Conservation (phyloP, 495 filamentous ascomycete species). For the Aspergillus baeticus region DNA sequence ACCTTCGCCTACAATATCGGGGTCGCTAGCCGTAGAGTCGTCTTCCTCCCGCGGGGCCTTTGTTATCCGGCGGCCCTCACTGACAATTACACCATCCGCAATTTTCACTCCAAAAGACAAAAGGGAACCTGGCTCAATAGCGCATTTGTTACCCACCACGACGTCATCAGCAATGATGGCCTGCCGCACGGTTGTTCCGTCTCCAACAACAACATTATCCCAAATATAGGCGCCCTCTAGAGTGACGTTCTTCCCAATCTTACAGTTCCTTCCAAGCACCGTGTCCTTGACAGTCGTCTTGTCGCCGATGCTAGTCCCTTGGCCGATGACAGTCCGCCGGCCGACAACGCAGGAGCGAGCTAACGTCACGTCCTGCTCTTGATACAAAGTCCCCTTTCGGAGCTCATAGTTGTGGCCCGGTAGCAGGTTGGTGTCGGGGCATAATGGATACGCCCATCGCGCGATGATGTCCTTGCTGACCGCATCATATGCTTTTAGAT, state of each 20-base stretch:
- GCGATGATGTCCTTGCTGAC: conserved; percentile 85
- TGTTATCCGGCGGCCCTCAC: conserved; percentile 54
- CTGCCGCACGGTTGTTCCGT: conserved; percentile 64
- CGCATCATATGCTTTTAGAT: conserved; percentile 85
- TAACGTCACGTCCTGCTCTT: conserved; percentile 66
- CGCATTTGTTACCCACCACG: conserved; percentile 67
- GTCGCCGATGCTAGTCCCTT: conserved; percentile 71
- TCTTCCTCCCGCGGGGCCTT: conserved; percentile 47
- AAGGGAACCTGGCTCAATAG: conserved; percentile 67
- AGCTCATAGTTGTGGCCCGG: conserved; percentile 72
- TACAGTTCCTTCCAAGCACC: conserved; percentile 77
- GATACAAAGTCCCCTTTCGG: conserved; percentile 63
- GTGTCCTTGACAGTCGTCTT: conserved; percentile 67
- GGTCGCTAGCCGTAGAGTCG: conserved; percentile 48
- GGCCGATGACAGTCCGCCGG: conserved; percentile 70
- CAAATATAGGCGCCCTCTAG: conserved; percentile 87
- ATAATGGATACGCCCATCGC: conserved; percentile 90
- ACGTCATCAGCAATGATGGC: conserved; percentile 75
- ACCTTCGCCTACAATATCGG: conserved; percentile 41
- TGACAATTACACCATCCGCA: conserved; percentile 55
- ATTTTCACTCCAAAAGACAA: conserved; percentile 78
- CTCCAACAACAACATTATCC: conserved; percentile 75
- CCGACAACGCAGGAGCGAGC: conserved; percentile 69
- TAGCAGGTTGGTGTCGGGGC: conserved; percentile 83
- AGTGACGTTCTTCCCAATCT: conserved; percentile 77